Conservation (phyloP, 208 protist genomes). For the Trypanosomatidae sp. region DNA sequence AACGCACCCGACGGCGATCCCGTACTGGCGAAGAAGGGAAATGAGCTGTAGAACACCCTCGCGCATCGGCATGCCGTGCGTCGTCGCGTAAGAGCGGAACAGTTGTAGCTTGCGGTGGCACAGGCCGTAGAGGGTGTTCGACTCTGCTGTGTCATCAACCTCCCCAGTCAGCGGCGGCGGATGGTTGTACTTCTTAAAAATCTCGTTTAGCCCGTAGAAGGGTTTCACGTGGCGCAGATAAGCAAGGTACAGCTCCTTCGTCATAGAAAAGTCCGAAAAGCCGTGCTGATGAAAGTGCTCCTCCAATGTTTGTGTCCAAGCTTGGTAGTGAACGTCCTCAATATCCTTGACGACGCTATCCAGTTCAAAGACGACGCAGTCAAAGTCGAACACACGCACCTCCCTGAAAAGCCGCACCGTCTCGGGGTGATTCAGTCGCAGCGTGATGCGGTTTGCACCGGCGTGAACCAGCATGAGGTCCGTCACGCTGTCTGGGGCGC, state of each 20-base stretch:
- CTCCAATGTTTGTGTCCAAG: conserved; percentile 86
- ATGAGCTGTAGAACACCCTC: conserved; percentile 69
- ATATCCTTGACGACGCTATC: conserved; percentile 81
- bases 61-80: conserved; percentile 48
- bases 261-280: conserved; percentile 50
- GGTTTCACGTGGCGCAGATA: conserved; percentile 79
- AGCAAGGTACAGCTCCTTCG: conserved; percentile 78
- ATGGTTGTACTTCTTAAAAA: conserved; percentile 67
- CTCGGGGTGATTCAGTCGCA: conserved; percentile 52
- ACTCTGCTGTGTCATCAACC: conserved; percentile 42
- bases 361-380: conserved; percentile 89
- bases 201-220: conserved; percentile 56
- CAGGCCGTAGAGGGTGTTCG: conserved; percentile 63
- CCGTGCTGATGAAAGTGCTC: conserved; percentile 54
- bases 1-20: conserved; percentile 83
- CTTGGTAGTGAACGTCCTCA: conserved; percentile 80
- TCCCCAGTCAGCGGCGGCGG: conserved; percentile 42
- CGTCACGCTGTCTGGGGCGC: conserved; percentile 33
- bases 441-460: conserved; percentile 57
- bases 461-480: conserved; percentile 81
- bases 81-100: conserved; percentile 60
- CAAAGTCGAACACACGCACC: conserved; percentile 83
- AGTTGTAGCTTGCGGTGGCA: conserved; percentile 63
- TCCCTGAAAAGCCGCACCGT: conserved; percentile 75
- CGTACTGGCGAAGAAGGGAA: conserved; percentile 62